These are phyloP conservation scores for Coemansia sp. DNA, from an alignment of 192 early-diverging fungal species.

Conservation along the genomic window DNA sequence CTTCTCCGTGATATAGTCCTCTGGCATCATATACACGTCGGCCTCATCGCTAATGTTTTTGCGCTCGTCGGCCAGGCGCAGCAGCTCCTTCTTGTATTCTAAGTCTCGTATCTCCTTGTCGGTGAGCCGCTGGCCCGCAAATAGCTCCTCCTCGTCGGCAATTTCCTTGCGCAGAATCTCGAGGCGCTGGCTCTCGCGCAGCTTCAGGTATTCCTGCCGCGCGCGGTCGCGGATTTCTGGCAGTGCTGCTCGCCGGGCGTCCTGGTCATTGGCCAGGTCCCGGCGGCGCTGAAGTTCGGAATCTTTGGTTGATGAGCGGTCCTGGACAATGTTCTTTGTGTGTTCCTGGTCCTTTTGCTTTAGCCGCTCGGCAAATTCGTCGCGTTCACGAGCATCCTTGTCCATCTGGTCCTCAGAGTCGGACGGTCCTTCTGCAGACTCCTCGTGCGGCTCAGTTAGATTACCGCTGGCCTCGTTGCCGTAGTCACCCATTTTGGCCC, in stretches of 20 bases:
- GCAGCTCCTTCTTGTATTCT: constrained; percentile 81
- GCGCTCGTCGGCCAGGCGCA: constrained; percentile 81
- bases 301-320: constrained; percentile 40
- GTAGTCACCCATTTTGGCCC: constrained; percentile 49
- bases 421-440: constrained; percentile 11
- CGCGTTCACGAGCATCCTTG: constrained; percentile 79
- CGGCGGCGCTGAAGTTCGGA: constrained; percentile 63
- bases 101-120: constrained; percentile 71
- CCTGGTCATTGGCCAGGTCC: constrained; percentile 78
- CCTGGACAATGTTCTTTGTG: constrained; percentile 57
- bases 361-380: constrained; percentile 83
- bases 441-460: constrained; percentile 26
- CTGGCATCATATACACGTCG: constrained; percentile 84
- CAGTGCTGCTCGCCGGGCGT: constrained; percentile 64
- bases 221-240: constrained; percentile 80
- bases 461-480: constrained; percentile 21
- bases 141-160: constrained; percentile 83
- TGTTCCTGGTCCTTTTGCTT: constrained; percentile 77
- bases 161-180: constrained; percentile 73
- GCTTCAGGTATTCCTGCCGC: constrained; percentile 85
- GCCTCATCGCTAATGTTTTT: constrained; percentile 70
- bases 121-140: constrained; percentile 68
- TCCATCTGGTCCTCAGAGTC: constrained; percentile 44
- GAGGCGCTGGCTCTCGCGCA: constrained; percentile 80
- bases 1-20: constrained; percentile 97